Conservation (phyloP, 148 eudicot species). For the Arbutus unedo region DNA sequence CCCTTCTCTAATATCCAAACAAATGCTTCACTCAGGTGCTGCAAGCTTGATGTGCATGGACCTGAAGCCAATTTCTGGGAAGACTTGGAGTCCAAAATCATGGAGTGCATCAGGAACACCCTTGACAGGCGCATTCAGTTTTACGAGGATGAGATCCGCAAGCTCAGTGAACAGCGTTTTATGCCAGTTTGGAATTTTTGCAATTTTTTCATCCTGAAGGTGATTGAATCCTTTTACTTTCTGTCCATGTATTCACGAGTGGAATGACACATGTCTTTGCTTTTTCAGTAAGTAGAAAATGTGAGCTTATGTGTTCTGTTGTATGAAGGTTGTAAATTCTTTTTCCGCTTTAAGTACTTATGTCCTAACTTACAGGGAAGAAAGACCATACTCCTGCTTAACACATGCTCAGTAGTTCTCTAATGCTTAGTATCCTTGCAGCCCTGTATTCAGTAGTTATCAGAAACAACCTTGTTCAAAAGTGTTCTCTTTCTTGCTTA, state of each 20-base stretch:
- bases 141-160: constrained; percentile 94
- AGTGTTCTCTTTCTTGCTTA: background rate
- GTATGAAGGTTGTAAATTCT: background rate
- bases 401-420: background rate
- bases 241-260: constrained; percentile 2
- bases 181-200: constrained; percentile 98
- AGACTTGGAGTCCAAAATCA: constrained; percentile 74
- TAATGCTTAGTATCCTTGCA: background rate
- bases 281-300: constrained; percentile 12
- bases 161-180: constrained; percentile 92
- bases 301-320: constrained; percentile 1
- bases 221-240: constrained; percentile 24
- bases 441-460: background rate
- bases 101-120: constrained; percentile 83
- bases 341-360: background rate
- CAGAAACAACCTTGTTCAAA: constrained; percentile 2
- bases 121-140: constrained; percentile 86
- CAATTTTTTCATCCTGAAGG: constrained; percentile 93
- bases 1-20: constrained; percentile 13
- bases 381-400: background rate
- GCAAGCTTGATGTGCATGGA: constrained; percentile 80
- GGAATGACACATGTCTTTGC: background rate
- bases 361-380: background rate
- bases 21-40: constrained; percentile 58
- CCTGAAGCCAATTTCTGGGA: constrained; percentile 91